Evolutionary conservation across 768 basidiomycete species (phyloP), one percentile per base, ranked within the genome.

Genomic region (Suillus placidus): DNA sequence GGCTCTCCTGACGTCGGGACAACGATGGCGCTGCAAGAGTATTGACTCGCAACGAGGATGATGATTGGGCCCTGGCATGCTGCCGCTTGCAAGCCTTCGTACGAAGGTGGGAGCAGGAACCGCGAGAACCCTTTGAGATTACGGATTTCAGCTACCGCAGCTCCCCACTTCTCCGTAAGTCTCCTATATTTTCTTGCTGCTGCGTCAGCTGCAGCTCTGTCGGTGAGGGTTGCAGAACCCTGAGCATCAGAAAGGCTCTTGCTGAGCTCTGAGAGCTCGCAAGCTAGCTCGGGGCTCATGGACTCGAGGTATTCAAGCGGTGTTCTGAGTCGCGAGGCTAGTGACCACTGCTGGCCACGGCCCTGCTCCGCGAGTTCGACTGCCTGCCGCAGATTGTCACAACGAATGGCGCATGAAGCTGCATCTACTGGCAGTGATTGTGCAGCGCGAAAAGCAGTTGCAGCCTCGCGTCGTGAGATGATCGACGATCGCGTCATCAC

Each of bases 21-120:
- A n/a, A n/a, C 55, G 30, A 70, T 58, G 20, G 67, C 70, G 54
- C 65, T 67, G 23, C 67, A 67, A 18, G 58, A 56, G 40, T 55
- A 63, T 26, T 67, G 37, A 60, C 65, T 67, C 1, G 66, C 63
- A 49, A 71, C 69, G 18, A 70, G 42, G 20, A 67, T 42, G n/a
- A 74, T 66, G 14, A 71, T 68, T 14, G 71, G 72, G 0, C 70
- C 71, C 7, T 67, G 47, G 13, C 45, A n/a, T 1, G 71, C 70
- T 12, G 72, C 71, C 5, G 30, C 20, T 20, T 26, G 23, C 13
- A 74, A 61, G 10, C 70, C 65, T 1, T 23, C 35, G 12, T 69
- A 66, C 5, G 47, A 52, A 3, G 58, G 35, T 23, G 73, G 72
- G 12, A 60, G 38, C 8, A 74, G 57, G 20, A 45, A 45, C 20